phyloP scores from a whole-genome alignment of 306 rosid genomes.

The Trichosanthes cucumerina region DNA sequence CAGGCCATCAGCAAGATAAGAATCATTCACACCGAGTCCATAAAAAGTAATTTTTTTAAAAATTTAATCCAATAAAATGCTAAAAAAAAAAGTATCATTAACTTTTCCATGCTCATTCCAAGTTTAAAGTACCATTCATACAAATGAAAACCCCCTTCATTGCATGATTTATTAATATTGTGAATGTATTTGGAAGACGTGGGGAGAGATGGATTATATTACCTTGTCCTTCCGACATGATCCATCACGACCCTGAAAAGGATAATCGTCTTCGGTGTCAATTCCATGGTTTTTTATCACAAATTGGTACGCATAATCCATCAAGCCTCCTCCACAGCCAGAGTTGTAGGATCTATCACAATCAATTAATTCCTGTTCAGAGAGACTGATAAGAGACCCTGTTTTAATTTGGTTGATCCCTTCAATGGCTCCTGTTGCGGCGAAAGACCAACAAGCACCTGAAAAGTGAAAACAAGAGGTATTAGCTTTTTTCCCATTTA shows the following conservation, averaged over 20 bases:
- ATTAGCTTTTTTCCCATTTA: neutral
- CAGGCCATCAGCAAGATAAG: neutral
- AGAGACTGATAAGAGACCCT: slow-evolving; percentile 73
- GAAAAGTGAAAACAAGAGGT: slow-evolving; percentile 14
- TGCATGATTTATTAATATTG: neutral
- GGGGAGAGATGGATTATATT: neutral
- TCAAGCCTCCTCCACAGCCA: slow-evolving; percentile 81
- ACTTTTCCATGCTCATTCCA: neutral
- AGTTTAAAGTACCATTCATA: neutral
- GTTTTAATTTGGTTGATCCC: slow-evolving; percentile 82
- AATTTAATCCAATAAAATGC: neutral
- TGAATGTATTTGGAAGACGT: neutral
- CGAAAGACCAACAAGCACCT: slow-evolving; percentile 97
- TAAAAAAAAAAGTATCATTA: neutral
- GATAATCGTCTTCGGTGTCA: slow-evolving; percentile 76
- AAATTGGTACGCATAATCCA: slow-evolving; percentile 77
- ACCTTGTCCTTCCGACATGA: slow-evolving; percentile 63
- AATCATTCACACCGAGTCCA: neutral
- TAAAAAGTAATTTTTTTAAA: neutral
- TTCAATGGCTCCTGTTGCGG: slow-evolving; percentile 92
- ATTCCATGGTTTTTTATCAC: slow-evolving; percentile 65
- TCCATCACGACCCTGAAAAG: slow-evolving; percentile 31
- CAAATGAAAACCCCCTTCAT: neutral
- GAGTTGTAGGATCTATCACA: slow-evolving; percentile 56
- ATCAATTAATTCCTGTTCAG: slow-evolving; percentile 86